These are phyloP conservation scores for Tubosaeta sp. DNA, from an alignment of 768 basidiomycete species.

Conservation along the genomic window DNA sequence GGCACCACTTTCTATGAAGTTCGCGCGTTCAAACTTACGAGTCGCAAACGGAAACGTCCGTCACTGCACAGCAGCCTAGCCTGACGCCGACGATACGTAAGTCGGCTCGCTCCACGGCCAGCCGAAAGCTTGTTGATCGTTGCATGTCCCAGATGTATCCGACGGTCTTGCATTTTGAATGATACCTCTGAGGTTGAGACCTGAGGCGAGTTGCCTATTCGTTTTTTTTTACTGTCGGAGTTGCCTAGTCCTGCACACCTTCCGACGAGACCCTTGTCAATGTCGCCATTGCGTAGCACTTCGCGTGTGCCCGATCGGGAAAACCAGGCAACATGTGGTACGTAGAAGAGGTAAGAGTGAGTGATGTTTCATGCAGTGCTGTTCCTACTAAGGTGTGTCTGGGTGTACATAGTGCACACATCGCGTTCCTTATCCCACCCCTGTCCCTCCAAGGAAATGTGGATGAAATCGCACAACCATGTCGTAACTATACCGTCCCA, in stretches of 20 bases:
- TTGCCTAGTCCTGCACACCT: conserved; percentile 35
- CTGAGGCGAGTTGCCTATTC: conserved; percentile 23
- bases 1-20: conserved; percentile 79
- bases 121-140: neutral
- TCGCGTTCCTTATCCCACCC: too few species aligned
- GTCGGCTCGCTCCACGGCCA: conserved; percentile 16
- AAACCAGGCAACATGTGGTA: conserved; percentile 61
- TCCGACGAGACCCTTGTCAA: conserved; percentile 64
- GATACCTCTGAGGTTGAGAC: conserved; percentile 31
- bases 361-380: neutral
- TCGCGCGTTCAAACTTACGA: conserved; percentile 72
- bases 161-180: conserved; percentile 71
- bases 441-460: too few species aligned
- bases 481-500: conserved; percentile 52
- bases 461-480: too few species aligned
- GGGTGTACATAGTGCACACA: conserved; percentile 95
- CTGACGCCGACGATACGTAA: conserved; percentile 84
- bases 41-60: conserved; percentile 51
- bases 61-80: conserved; percentile 80
- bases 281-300: conserved; percentile 58
- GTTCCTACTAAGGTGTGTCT: conserved; percentile 8
- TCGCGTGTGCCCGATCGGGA: conserved; percentile 42
- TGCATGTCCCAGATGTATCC: conserved; percentile 55
- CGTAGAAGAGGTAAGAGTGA: conserved; percentile 78
- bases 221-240: conserved; percentile 6